Evolutionary conservation across 139 green algal genomes (phyloP).

Genomic region (Picochlorum sp.): DNA sequence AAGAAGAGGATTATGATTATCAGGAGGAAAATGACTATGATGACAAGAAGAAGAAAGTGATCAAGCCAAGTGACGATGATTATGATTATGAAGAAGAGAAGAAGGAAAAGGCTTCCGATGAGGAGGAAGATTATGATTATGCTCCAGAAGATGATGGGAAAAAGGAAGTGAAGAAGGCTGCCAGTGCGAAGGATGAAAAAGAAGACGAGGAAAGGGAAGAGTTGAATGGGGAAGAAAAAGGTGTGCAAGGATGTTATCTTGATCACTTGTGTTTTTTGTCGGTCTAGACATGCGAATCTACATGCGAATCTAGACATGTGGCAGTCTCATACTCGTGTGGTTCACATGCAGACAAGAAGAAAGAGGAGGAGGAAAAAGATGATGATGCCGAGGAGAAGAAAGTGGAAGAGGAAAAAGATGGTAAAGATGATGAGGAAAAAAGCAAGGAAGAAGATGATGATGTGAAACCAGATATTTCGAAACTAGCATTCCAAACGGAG

Average conservation of each 20-base stretch:
- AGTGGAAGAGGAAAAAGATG: not conserved
- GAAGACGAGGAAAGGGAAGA: not conserved
- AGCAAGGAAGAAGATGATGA: slow-evolving; percentile 1
- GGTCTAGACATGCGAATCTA: no score
- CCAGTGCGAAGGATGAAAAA: not conserved
- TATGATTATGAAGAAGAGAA: not conserved
- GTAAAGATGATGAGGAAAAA: not conserved
- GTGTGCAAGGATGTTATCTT: not conserved
- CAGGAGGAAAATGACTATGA: not conserved
- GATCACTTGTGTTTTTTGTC: no score
- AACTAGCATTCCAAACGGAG: not conserved
- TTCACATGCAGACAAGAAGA: no score
- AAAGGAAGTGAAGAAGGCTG: not conserved
- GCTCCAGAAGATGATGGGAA: not conserved
- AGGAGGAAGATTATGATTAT: not conserved
- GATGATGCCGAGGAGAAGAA: not conserved
- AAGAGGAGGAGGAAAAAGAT: not conserved
- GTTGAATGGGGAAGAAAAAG: not conserved
- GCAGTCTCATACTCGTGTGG: no score
- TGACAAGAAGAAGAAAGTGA: not conserved
- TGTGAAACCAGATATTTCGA: not conserved
- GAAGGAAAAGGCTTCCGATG: not conserved
- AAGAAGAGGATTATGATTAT: not conserved
- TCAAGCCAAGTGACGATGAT: not conserved
- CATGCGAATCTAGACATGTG: no score